Base-by-base conservation (phyloP, 352 stramenopile genomes). In the Globisporangium echinulatum region DNA sequence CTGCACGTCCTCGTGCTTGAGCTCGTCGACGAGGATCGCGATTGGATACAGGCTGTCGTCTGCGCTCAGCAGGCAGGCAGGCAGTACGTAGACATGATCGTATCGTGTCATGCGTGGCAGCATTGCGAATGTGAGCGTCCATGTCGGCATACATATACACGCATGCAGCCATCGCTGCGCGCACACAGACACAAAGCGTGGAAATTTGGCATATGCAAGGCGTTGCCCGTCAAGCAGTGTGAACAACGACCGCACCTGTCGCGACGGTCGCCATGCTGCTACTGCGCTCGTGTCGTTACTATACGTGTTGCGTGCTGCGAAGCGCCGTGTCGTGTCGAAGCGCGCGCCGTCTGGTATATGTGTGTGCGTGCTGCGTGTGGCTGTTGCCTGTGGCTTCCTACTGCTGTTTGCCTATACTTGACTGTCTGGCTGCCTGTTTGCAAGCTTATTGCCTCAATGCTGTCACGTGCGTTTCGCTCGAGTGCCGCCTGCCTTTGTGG, bases 1-100 rank as follows among this genome's bases (percentile, higher is more conserved):
- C 62, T 96, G 87, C 62, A 95, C 81, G 62, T 97, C 90, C 61
- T 97, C 87, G 65, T 97, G 89, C 66, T 96, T 95, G 62, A 97
- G 74, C 63, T 97, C 87, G 70, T 97, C 90, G 59, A 97, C 87
- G 47, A 97, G 81, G 61, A 96, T 88, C 50, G 90, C 86, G 56
- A 97, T 91, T 33, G 86, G 81, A 71, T 94, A 92, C 63, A 95
- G 60, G 52, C 79, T 92, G 57, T 92, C 87, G 61, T 95, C 86
- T 58, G 46, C 49, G 9, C 25, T 33, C 25, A 33, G 25, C 25
- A 33, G 25, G 25, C 25, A 33, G 25, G 25, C 40, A 25, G 11
- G 15, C 13, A 17, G 40, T 36, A 39, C 56, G 48, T n/a, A 15
- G 25, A 42, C 36, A 33, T 3, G 25, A 33, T 33, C 25, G 25